These are phyloP conservation scores for Jatropha podagrica DNA, from an alignment of 441 rosid genomes.

Conservation along the genomic window DNA sequence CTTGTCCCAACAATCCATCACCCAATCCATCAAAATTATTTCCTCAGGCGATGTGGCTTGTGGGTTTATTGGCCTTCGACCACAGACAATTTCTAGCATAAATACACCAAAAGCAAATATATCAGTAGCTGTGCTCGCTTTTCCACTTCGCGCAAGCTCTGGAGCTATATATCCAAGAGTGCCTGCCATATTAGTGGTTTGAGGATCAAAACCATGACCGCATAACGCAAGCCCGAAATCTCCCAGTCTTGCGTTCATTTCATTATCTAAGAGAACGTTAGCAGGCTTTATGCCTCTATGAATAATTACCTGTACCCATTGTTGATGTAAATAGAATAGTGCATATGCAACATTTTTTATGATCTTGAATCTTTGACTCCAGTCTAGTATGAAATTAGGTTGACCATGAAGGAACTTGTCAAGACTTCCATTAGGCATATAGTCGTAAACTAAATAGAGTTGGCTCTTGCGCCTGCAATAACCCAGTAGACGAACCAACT, in stretches of 20 bases:
- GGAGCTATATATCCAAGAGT: conserved; percentile 41
- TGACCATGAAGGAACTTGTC: conserved; percentile 31
- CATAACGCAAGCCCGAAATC: conserved; percentile 42
- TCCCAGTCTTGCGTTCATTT: conserved; percentile 35
- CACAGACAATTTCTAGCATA: conserved; percentile 58
- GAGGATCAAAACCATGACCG: conserved; percentile 26
- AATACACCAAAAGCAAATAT: conserved; percentile 59
- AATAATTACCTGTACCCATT: conserved; percentile 37
- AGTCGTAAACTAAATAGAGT: conserved; percentile 35
- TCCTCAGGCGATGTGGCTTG: conserved; percentile 22
- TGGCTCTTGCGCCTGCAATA: conserved; percentile 33
- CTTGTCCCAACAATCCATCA: conserved; percentile 42
- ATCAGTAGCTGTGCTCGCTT: conserved; percentile 46
- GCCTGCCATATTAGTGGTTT: conserved; percentile 30
- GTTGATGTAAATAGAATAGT: conserved; percentile 42
- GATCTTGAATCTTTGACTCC: conserved; percentile 31
- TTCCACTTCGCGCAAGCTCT: conserved; percentile 49
- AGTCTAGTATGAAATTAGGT: conserved; percentile 17
- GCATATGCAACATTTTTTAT: conserved; percentile 31
- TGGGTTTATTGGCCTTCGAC: conserved; percentile 51
- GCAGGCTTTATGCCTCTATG: conserved; percentile 37
- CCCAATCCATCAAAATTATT: conserved; percentile 43
- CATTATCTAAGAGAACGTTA: conserved; percentile 29
- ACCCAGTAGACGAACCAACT: conserved; percentile 35
- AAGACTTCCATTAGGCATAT: conserved; percentile 37